Evolutionary conservation across 305 asterid genomes (phyloP).

Genomic region (Fraxinus baroniana): DNA sequence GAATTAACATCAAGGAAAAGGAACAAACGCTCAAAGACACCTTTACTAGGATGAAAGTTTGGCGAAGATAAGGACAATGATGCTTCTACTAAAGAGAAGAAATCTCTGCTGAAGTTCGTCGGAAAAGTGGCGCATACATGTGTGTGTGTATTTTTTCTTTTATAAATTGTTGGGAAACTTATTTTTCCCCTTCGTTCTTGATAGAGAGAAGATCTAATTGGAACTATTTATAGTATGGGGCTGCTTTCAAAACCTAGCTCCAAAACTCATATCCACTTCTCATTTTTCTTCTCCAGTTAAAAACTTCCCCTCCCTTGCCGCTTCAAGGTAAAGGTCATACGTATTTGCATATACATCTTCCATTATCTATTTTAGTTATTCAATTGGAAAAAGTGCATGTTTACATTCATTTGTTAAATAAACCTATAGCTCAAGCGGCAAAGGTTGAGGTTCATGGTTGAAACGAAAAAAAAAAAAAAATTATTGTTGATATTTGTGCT

Average conservation of each 20-base stretch:
- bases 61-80: conserved; percentile 37
- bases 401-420: neutral
- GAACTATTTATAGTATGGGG: too few relatives aligned
- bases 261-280: conserved; percentile 32
- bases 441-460: neutral
- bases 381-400: neutral
- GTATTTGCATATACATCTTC: neutral
- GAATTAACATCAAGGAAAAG: conserved; percentile 36
- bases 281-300: conserved; percentile 29
- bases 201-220: too few relatives aligned
- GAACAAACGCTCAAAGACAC: conserved; percentile 70
- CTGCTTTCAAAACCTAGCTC: conserved; percentile 17
- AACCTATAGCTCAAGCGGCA: neutral
- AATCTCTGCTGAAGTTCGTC: conserved; percentile 24
- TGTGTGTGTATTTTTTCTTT: too few relatives aligned
- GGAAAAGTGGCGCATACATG: conserved; percentile 10
- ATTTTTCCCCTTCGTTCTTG: too few relatives aligned
- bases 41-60: conserved; percentile 70
- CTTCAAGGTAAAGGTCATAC: conserved; percentile 32
- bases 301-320: conserved; percentile 21
- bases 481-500: neutral
- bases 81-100: conserved; percentile 12
- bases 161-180: too few relatives aligned
- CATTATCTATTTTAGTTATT: neutral
- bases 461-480: neutral